Evolutionary conservation across 345 rosid genomes (phyloP).

Genomic region (Syzygium aromaticum): DNA sequence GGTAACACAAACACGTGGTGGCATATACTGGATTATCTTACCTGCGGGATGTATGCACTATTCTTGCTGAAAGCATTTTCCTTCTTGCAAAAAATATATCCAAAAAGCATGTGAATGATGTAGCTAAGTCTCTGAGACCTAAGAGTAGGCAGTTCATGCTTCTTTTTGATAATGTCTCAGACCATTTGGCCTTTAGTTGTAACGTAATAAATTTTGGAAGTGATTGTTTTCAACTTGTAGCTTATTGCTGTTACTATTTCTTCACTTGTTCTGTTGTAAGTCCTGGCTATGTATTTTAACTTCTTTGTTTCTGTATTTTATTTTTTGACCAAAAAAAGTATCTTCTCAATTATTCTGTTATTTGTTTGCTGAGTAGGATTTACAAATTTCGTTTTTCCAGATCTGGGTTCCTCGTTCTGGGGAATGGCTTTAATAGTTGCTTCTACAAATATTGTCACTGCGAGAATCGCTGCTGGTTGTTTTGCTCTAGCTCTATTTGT

Average conservation of each 20-base stretch:
- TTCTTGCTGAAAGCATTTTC: slow-evolving; percentile 2
- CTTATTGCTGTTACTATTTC: background rate
- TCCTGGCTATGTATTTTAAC: background rate
- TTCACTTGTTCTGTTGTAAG: background rate
- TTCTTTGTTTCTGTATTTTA: background rate
- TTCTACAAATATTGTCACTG: slow-evolving; percentile 74
- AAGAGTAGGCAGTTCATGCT: background rate
- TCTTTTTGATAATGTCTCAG: background rate
- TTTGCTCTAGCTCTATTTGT: slow-evolving; percentile 64
- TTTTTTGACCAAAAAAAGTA: background rate
- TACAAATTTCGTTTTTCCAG: slow-evolving; percentile 25
- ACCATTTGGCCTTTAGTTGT: background rate
- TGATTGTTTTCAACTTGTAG: background rate
- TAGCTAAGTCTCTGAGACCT: background rate
- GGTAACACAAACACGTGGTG: slow-evolving; percentile 86
- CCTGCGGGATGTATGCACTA: slow-evolving; percentile 89
- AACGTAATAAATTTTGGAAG: background rate
- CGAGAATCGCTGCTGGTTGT: slow-evolving; percentile 93
- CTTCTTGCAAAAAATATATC: background rate
- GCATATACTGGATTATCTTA: slow-evolving; percentile 83
- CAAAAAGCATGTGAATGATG: background rate
- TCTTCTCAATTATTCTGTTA: background rate
- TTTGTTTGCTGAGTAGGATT: background rate
- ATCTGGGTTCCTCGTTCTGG: slow-evolving; percentile 99
- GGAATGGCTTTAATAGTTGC: slow-evolving; percentile 97